Evolutionary conservation across 1,139 yeast genomes (phyloP).

Genomic region (Blastobotrys raffinosifermentans): DNA sequence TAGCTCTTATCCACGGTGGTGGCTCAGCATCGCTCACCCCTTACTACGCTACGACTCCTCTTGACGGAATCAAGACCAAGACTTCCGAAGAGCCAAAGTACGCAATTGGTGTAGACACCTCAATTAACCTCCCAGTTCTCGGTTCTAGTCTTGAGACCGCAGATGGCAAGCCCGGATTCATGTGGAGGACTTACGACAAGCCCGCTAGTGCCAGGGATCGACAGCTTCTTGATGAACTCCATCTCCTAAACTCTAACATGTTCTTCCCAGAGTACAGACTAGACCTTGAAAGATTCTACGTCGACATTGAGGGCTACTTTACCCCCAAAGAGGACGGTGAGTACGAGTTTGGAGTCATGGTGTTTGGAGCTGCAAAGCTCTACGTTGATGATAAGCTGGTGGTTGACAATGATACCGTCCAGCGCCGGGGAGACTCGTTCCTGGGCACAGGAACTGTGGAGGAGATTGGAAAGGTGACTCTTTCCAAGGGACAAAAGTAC

Average conservation of each 20-base stretch:
- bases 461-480: constrained; percentile 35
- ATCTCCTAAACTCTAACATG: constrained; percentile 35
- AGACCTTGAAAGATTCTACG: constrained; percentile 34
- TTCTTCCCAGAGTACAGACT: constrained; percentile 46
- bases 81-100: constrained; percentile 30
- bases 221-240: constrained; percentile 35
- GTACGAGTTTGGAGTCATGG: constrained; percentile 47
- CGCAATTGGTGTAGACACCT: constrained; percentile 36
- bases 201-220: constrained; percentile 36
- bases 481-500: constrained; percentile 42
- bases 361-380: constrained; percentile 49
- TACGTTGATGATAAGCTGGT: constrained; percentile 48
- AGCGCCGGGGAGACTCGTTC: constrained; percentile 44
- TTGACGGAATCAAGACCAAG: constrained; percentile 38
- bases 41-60: constrained; percentile 44
- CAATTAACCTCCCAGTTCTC: constrained; percentile 30
- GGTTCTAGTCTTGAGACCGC: constrained; percentile 25
- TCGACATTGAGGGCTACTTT: constrained; percentile 44
- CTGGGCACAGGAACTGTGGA: constrained; percentile 50
- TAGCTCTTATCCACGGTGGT: constrained; percentile 44
- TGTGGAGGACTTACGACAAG: constrained; percentile 38
- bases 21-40: constrained; percentile 48
- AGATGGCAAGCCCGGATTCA: constrained; percentile 41
- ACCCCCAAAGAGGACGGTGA: constrained; percentile 44
- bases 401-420: constrained; percentile 52